These are phyloP conservation scores for Penicillium aurantiogriseum DNA, from an alignment of 2,329 filamentous ascomycete genomes.

Conservation along the genomic window DNA sequence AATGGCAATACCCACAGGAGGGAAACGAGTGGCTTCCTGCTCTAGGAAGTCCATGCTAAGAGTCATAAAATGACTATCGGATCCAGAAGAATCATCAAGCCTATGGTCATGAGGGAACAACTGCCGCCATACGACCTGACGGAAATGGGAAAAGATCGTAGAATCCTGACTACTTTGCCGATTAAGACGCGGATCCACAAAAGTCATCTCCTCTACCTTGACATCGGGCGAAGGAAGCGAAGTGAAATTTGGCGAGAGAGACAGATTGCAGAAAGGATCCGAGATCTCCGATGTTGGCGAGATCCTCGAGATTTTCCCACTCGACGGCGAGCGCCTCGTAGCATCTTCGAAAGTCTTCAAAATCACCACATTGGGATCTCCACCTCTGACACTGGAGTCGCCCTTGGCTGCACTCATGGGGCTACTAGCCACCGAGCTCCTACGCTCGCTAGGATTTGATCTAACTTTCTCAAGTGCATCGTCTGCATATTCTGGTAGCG, in stretches of 20 bases:
- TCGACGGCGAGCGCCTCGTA: constrained; percentile 33
- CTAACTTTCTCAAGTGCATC: constrained; percentile 30
- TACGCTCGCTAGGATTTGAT: constrained; percentile 20
- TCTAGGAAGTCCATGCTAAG: constrained; percentile 47
- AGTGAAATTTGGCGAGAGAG: constrained; percentile 28
- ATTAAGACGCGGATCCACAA: constrained; percentile 20
- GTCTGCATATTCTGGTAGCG: constrained; percentile 52
- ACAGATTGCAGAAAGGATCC: constrained; percentile 26
- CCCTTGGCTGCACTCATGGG: constrained; percentile 29
- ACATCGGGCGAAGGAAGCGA: constrained; percentile 24
- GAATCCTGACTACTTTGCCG: constrained; percentile 32
- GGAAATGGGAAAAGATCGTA: constrained; percentile 40
- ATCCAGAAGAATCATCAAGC: constrained; percentile 19
- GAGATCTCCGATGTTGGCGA: constrained; percentile 38
- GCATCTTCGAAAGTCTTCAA: constrained; percentile 52
- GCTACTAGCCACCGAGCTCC: constrained; percentile 29
- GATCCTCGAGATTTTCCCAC: constrained; percentile 30
- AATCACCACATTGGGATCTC: constrained; percentile 52
- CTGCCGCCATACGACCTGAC: constrained; percentile 43
- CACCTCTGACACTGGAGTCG: constrained; percentile 19
- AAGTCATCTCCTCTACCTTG: constrained; percentile 22
- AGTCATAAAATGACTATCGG: constrained; percentile 21
- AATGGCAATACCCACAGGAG: constrained; percentile 46
- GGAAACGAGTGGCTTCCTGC: constrained; percentile 49
- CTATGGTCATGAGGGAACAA: constrained; percentile 32